Evolutionary conservation across 176 grass and related monocot species (phyloP).

Genomic region (Oropetium thomaeum): DNA sequence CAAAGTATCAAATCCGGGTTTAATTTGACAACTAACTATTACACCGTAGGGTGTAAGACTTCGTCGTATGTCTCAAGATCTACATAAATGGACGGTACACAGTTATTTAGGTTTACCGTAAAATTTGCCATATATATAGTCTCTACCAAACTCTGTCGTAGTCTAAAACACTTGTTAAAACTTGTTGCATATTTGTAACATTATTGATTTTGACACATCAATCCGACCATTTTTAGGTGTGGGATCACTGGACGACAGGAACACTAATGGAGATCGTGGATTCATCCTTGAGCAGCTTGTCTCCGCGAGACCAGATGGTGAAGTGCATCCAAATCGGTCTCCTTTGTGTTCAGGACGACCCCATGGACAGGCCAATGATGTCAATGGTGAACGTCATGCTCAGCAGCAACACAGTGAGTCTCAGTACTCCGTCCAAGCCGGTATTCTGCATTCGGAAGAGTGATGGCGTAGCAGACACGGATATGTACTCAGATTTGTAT

Average conservation of each 20-base stretch:
- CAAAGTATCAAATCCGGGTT: too few species aligned
- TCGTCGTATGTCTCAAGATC: too few species aligned
- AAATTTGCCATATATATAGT: too few species aligned
- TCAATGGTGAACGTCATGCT: conserved; percentile 63
- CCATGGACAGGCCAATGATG: conserved; percentile 53
- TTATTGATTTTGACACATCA: background rate
- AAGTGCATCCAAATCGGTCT: conserved; percentile 57
- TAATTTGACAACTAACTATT: too few species aligned
- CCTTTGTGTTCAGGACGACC: conserved; percentile 73
- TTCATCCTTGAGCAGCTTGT: conserved; percentile 26
- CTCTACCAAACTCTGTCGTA: background rate
- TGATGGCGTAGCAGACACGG: conserved; percentile 10
- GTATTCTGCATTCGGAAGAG: conserved; percentile 50
- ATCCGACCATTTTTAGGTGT: conserved; percentile 34
- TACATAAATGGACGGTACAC: too few species aligned
- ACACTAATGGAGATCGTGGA: conserved; percentile 50
- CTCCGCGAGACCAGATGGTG: conserved; percentile 49
- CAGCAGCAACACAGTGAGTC: conserved; percentile 46
- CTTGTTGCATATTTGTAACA: background rate
- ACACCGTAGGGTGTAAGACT: too few species aligned
- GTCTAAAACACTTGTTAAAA: too few species aligned
- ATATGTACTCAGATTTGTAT: background rate
- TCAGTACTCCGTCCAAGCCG: conserved; percentile 50
- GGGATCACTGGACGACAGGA: conserved; percentile 58
- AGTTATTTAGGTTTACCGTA: too few species aligned